Base-by-base conservation (phyloP, 1,284 basidiomycete genomes). In the Trichosporon ovoides region DNA sequence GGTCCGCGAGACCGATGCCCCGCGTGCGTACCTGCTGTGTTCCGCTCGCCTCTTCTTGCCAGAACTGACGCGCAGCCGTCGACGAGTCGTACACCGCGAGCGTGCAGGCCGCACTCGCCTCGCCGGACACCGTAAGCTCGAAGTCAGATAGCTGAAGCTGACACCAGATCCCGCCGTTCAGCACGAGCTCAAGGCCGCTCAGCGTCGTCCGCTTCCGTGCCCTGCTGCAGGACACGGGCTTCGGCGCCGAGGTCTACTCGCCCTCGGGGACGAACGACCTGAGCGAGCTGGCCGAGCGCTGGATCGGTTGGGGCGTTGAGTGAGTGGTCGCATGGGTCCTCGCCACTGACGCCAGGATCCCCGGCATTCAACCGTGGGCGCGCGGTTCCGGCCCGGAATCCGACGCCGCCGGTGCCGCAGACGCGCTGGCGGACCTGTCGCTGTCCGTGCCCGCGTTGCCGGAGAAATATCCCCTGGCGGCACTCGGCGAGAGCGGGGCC, bases 301-400 rank as follows among this genome's bases (percentile, higher is more conserved):
- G 74, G 75, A 68, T 77, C 13, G 75, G 74, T 2, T 78, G 76
- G 76, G 75, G 64, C 14, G 71, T 76, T 7, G 70, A 78, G 76
- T 78, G 54, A 64, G 74, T 38, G 36, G 10, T 12, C 3, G 0
- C 12, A 5, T 22, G 4, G 10, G 13, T 3, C 10, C 1, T 18
- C 19, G 12, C 0, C 28, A 7, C 55, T 57, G 36, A 56, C 50
- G 16, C 1, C 53, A 76, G 73, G 49, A 60, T 75, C 3, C 74
- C 74, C 1, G 74, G 74, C 10, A 68, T 71, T 54, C 70, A 73
- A 52, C 12, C 52, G 2, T 75, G 73, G 74, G 55, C 59, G 1
- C 64, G 55, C 34, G 16, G 34, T 14, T 5, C 14, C 55, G 22
- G 38, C 3, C 16, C 36, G 6, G 51, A 52, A 3, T 35, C 55